Evolutionary conservation across 768 basidiomycete genomes (phyloP).

Genomic region (Kockovaella imperatae): DNA sequence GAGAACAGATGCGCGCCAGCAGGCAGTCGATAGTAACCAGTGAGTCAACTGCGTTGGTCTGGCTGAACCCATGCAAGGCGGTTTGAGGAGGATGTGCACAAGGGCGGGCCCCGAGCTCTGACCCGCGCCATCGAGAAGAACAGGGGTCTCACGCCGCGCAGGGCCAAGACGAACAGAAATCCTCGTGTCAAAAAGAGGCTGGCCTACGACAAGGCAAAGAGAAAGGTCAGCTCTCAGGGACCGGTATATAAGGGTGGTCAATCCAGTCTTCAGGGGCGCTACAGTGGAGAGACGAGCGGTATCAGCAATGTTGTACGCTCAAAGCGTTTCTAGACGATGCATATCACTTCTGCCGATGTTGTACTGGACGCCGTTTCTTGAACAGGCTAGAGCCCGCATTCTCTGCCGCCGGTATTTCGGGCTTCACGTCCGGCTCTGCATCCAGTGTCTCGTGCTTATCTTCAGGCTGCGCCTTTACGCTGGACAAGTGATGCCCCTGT

Average conservation of each 20-base stretch:
- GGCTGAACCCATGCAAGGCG: slow-evolving; percentile 12
- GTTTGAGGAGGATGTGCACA: slow-evolving; percentile 44
- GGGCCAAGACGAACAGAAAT: slow-evolving; percentile 85
- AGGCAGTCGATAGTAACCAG: slow-evolving; percentile 38
- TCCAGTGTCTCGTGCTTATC: slow-evolving; percentile 1
- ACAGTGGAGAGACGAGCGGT: slow-evolving; percentile 87
- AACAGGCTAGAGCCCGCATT: slow-evolving; percentile 30
- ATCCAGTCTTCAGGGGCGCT: slow-evolving; percentile 58
- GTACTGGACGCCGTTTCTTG: slow-evolving; percentile 45
- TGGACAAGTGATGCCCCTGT: slow-evolving; percentile 2
- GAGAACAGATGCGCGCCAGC: slow-evolving; percentile 77
- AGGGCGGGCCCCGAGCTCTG: slow-evolving; percentile 71
- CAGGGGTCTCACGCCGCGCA: slow-evolving; percentile 82
- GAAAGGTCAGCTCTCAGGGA: slow-evolving; percentile 78
- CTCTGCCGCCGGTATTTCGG: neutral
- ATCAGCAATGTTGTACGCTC: slow-evolving; percentile 86
- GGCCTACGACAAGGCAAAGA: slow-evolving; percentile 89
- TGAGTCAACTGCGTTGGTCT: slow-evolving; percentile 9
- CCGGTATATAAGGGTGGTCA: slow-evolving; percentile 85
- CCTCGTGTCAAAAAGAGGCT: slow-evolving; percentile 94
- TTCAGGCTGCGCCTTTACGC: neutral
- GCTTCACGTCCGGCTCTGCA: slow-evolving; percentile 2
- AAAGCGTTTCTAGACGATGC: slow-evolving; percentile 52
- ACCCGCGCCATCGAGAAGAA: slow-evolving; percentile 88
- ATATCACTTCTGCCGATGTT: slow-evolving; percentile 20